A percentile compares a stretch with the other conserved stretches of the same genome.
Conservation (phyloP, 2,329 filamentous ascomycete genomes). For the Epichloe elymi region DNA sequence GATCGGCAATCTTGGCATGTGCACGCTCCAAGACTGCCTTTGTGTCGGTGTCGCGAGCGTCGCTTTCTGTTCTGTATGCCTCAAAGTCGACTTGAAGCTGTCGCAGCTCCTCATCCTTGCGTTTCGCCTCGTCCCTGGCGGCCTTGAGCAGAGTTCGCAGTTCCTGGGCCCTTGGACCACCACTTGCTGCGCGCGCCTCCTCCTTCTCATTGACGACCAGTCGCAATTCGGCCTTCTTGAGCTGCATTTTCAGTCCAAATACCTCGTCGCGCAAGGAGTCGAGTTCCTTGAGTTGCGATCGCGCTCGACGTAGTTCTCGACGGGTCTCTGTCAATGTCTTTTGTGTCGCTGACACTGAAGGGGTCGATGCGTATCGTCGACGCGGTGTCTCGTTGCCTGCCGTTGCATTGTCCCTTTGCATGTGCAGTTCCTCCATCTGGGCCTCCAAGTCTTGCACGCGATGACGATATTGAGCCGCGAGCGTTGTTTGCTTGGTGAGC, state of each 20-base stretch:
- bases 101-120: conserved; percentile 37
- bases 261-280: conserved; percentile 38
- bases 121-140: conserved; percentile 28
- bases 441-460: conserved; percentile 46
- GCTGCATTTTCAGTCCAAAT: conserved; percentile 35
- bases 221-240: conserved; percentile 30
- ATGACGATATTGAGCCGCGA: conserved; percentile 43
- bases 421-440: conserved; percentile 29
- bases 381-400: conserved; percentile 18
- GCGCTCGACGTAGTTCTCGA: conserved; percentile 40
- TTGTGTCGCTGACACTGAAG: conserved; percentile 36
- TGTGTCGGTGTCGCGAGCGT: conserved; percentile 40
- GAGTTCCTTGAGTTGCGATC: conserved; percentile 39
- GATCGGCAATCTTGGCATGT: conserved; percentile 41
- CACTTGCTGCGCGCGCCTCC: conserved; percentile 24
- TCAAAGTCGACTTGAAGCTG: conserved; percentile 39
- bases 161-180: conserved; percentile 20
- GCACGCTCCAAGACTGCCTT: conserved; percentile 42
- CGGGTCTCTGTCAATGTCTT: conserved; percentile 38
- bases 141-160: conserved; percentile 30
- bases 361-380: conserved; percentile 19
- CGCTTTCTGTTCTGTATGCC: conserved; percentile 37
- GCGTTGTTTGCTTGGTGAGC: conserved; percentile 42
- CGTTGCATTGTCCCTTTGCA: conserved; percentile 21
- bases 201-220: conserved; percentile 17